Evolutionary conservation across 176 grass and related monocot species (phyloP).

Genomic region (Cenchrus americanus): DNA sequence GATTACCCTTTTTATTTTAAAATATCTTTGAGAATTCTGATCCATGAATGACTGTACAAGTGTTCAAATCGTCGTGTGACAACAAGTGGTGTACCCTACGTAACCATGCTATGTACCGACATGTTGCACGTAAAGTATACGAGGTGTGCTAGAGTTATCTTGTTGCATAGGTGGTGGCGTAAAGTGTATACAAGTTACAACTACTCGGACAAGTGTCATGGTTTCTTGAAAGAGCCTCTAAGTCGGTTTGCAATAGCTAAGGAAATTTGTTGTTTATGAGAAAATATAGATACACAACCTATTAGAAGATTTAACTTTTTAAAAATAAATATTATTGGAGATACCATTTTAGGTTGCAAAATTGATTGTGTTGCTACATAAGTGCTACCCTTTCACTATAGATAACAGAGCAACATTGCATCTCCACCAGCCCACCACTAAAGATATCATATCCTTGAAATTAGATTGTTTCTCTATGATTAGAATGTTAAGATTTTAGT

Average conservation of each 20-base stretch:
- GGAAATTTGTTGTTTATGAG: neutral
- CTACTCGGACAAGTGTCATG: neutral
- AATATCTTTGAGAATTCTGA: no score
- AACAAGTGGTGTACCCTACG: neutral
- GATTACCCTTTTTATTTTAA: neutral
- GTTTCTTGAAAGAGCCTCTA: neutral
- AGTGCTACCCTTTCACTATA: no score
- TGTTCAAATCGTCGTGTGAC: neutral
- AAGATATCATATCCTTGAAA: no score
- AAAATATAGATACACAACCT: neutral
- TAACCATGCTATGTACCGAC: no score
- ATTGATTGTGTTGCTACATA: no score
- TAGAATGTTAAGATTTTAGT: no score
- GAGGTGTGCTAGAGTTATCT: neutral
- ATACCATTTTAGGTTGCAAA: neutral
- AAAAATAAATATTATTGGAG: no score
- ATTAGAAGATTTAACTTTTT: neutral
- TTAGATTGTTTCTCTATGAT: no score
- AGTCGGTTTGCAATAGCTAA: neutral
- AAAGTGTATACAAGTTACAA: neutral
- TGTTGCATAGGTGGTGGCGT: no score
- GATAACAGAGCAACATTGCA: no score
- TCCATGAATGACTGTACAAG: no score
- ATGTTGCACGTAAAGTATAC: neutral
- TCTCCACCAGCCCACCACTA: no score